Evolutionary conservation across 2,329 filamentous ascomycete genomes (phyloP).

Genomic region (Colletotrichum acutatum): DNA sequence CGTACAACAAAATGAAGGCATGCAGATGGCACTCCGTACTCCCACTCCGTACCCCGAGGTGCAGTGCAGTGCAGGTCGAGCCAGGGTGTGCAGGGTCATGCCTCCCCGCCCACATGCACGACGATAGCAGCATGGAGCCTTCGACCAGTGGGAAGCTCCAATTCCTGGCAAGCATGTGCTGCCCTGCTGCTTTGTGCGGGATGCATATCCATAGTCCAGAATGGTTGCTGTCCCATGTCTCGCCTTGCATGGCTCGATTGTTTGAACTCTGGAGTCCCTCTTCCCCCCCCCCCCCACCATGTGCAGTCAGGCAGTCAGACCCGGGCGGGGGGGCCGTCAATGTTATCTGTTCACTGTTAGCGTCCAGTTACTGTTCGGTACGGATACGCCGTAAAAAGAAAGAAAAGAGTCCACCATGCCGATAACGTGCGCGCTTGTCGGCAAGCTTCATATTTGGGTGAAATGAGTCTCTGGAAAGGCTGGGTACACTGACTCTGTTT

Average conservation of each 20-base stretch:
- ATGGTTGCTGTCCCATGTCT: neutral
- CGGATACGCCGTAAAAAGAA: neutral
- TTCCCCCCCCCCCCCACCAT: neutral
- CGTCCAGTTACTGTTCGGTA: neutral
- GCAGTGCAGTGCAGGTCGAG: neutral
- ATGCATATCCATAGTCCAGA: neutral
- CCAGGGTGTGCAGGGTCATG: neutral
- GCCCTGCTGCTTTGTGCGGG: neutral
- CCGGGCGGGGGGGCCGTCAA: neutral
- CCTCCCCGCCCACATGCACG: neutral
- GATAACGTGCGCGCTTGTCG: neutral
- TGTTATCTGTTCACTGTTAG: neutral
- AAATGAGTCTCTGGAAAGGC: conserved; percentile 6
- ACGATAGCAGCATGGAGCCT: neutral
- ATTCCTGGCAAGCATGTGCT: conserved; percentile 5
- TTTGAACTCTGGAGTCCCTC: neutral
- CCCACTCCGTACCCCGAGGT: neutral
- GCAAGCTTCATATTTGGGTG: neutral
- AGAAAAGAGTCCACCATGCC: neutral
- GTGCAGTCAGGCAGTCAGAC: neutral
- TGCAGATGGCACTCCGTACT: neutral
- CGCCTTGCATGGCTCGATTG: neutral
- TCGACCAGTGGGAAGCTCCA: conserved; percentile 6
- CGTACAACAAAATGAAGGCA: neutral
- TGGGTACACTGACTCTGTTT: neutral